Percentiles rank a stretch among this genome's conserved stretches.
These are phyloP conservation scores for Fraxinus anomala DNA, from an alignment of 257 asterid species.

Conservation along the genomic window DNA sequence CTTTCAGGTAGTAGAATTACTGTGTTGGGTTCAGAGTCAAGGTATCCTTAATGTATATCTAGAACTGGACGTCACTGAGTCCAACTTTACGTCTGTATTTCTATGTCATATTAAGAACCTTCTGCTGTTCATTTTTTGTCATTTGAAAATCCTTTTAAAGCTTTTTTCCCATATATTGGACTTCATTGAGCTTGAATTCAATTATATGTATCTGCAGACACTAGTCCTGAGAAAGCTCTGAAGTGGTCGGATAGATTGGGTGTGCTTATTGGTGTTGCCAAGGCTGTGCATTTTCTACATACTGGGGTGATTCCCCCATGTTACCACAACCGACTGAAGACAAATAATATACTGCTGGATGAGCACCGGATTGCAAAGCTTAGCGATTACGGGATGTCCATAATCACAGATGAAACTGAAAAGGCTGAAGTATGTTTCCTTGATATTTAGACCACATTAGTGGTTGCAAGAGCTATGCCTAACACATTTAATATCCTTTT, in stretches of 20 bases:
- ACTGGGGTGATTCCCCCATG: slow-evolving; percentile 87
- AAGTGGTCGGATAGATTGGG: slow-evolving; percentile 91
- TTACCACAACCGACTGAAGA: slow-evolving; percentile 66
- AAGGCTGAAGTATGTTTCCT: slow-evolving; percentile 48
- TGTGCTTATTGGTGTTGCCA: slow-evolving; percentile 80
- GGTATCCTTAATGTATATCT: not conserved
- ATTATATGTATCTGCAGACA: slow-evolving; percentile 49
- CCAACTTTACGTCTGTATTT: not conserved
- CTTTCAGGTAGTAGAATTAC: slow-evolving; percentile 66
- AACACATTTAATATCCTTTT: slow-evolving; percentile 27
- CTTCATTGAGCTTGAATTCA: slow-evolving; percentile 19
- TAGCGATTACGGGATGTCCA: slow-evolving; percentile 91
- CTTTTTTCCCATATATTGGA: not conserved
- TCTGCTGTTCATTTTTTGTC: not conserved
- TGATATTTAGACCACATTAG: slow-evolving; percentile 14
- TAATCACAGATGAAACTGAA: slow-evolving; percentile 71
- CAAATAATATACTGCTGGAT: slow-evolving; percentile 75
- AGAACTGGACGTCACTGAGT: not conserved
- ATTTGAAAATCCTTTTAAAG: not conserved
- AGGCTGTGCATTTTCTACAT: slow-evolving; percentile 92
- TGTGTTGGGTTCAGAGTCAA: not conserved
- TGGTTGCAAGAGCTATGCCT: slow-evolving; percentile 33
- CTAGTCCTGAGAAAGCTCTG: slow-evolving; percentile 58
- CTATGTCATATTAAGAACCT: not conserved
- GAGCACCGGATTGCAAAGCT: slow-evolving; percentile 83